phyloP scores from a whole-genome alignment of 371 early-diverging fungal species.

The Mortierella sp. region DNA sequence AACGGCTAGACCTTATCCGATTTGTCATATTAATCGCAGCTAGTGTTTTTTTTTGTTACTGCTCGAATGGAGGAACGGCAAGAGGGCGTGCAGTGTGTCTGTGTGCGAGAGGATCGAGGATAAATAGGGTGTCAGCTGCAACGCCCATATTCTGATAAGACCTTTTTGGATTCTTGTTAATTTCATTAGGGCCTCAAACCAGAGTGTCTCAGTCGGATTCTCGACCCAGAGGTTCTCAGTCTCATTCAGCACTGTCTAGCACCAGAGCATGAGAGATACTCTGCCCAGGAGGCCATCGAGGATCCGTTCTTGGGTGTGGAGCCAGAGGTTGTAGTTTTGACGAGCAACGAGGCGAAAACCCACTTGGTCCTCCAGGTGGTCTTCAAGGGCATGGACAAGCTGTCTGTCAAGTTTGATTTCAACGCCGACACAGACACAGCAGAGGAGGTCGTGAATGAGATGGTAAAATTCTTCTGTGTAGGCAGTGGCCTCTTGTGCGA shows the following conservation, averaged over 20 bases:
- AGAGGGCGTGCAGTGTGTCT: neutral
- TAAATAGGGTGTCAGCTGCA: neutral
- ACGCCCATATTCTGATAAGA: too few species aligned
- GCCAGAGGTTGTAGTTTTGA: conserved; percentile 79
- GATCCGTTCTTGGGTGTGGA: conserved; percentile 88
- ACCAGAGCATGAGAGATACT: conserved; percentile 77
- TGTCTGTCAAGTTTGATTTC: conserved; percentile 92
- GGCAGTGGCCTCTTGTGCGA: too few species aligned
- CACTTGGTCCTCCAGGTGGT: conserved; percentile 83
- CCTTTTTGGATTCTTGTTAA: conserved; percentile 2
- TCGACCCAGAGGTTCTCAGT: conserved; percentile 79
- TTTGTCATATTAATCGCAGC: neutral
- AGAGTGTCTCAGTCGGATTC: conserved; percentile 76
- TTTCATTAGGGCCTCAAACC: conserved; percentile 81
- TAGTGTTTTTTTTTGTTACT: neutral
- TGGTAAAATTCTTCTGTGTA: conserved; percentile 61
- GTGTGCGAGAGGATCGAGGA: too few species aligned
- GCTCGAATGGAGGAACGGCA: too few species aligned
- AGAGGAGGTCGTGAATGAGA: conserved; percentile 91
- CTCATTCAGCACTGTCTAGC: conserved; percentile 85
- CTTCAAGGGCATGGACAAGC: conserved; percentile 84
- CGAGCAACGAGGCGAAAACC: conserved; percentile 71
- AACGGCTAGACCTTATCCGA: too few species aligned
- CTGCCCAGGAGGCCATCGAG: conserved; percentile 84
- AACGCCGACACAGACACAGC: conserved; percentile 91